phyloP scores from a whole-genome alignment of 2,329 filamentous ascomycete genomes.

The Aspergillus sp. region DNA sequence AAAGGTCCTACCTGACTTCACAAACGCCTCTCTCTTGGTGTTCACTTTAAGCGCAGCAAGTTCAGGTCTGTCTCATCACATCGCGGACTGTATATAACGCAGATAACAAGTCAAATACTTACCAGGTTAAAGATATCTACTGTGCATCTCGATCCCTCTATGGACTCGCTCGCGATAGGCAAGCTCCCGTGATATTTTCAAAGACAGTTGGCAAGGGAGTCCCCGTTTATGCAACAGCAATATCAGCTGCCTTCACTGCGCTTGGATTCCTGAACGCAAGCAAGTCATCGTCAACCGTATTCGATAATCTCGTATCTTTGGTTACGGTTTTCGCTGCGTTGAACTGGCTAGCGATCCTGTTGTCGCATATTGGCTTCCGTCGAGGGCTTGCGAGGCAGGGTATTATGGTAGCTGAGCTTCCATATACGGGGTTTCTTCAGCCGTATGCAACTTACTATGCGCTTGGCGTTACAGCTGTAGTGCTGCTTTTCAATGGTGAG shows the following conservation, averaged over 20 bases:
- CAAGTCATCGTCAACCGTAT: slow-evolving; percentile 50
- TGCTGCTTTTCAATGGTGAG: not conserved
- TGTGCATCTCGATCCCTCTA: slow-evolving; percentile 72
- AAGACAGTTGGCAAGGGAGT: slow-evolving; percentile 67
- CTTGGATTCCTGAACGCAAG: slow-evolving; percentile 67
- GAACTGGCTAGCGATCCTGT: not conserved
- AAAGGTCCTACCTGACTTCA: not conserved
- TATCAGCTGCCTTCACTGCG: slow-evolving; percentile 61
- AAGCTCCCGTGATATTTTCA: slow-evolving; percentile 68
- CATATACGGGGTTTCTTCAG: not conserved
- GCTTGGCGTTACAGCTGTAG: not conserved
- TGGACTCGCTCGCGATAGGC: slow-evolving; percentile 66
- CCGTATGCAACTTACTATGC: not conserved
- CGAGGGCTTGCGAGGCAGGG: not conserved
- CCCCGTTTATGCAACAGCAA: slow-evolving; percentile 61
- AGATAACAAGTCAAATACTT: no score
- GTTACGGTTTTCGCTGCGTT: not conserved
- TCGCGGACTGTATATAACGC: no score
- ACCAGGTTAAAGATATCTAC: slow-evolving; percentile 57
- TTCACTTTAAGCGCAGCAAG: not conserved
- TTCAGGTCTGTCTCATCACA: not conserved
- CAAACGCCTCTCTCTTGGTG: not conserved
- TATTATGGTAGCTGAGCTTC: not conserved
- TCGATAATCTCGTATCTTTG: slow-evolving; percentile 53
- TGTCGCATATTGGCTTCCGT: not conserved